A percentile compares a stretch with the other conserved stretches of the same genome.
Conservation (phyloP, 305 asterid genomes). For the Ilex paraguariensis region DNA sequence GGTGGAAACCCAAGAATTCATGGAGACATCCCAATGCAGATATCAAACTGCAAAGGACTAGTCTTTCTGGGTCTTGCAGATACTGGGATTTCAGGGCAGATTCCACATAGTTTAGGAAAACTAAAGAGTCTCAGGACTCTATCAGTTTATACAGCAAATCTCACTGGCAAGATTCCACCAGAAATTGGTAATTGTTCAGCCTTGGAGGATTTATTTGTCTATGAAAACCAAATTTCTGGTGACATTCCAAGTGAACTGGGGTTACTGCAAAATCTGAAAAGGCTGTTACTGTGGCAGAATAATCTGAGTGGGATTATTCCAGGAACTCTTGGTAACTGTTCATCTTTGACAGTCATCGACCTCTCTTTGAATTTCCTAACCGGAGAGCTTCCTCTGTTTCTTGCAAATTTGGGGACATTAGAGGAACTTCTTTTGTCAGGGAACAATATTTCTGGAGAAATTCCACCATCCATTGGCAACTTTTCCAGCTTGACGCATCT, state of each 20-base stretch:
- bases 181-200: conserved; percentile 53
- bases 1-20: conserved; percentile 51
- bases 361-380: conserved; percentile 52
- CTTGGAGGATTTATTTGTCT: conserved; percentile 44
- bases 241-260: conserved; percentile 51
- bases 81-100: conserved; percentile 52
- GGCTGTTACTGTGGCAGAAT: conserved; percentile 55
- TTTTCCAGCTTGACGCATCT: conserved; percentile 50
- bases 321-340: conserved; percentile 45
- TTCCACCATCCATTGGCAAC: conserved; percentile 50
- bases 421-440: conserved; percentile 66
- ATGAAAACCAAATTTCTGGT: conserved; percentile 59
- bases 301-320: conserved; percentile 48
- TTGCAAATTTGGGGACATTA: conserved; percentile 28
- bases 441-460: conserved; percentile 42
- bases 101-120: conserved; percentile 49
- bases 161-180: conserved; percentile 53
- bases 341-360: conserved; percentile 43
- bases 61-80: conserved; percentile 56
- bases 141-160: conserved; percentile 53
- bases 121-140: conserved; percentile 53
- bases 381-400: conserved; percentile 45
- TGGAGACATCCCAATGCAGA: conserved; percentile 54
- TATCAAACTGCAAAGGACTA: conserved; percentile 49
- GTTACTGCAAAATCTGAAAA: conserved; percentile 37